Conservation (phyloP, 352 stramenopile species). For the Phytophthora nicotianae region DNA sequence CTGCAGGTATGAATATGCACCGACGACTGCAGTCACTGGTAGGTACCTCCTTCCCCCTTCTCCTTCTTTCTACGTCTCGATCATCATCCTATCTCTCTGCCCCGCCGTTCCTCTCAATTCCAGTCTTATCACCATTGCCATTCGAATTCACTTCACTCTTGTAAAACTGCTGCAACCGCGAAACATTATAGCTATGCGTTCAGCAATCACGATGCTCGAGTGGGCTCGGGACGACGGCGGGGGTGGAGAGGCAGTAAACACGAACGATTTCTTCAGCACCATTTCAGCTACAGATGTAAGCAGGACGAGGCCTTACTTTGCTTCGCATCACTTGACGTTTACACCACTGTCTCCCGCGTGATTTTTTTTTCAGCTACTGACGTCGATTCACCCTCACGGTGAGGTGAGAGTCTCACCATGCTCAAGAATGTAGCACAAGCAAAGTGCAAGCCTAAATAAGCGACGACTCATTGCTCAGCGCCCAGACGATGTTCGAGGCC, state of each 20-base stretch:
- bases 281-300: conserved; percentile 17
- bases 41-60: conserved; percentile 1
- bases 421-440: background rate
- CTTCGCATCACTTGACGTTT: background rate
- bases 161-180: background rate
- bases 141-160: conserved; percentile 2
- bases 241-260: conserved; percentile 7
- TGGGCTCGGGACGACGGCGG: background rate
- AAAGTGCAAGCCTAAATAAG: conserved; percentile 66
- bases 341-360: background rate
- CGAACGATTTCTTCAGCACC: conserved; percentile 10
- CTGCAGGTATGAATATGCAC: too few relatives aligned
- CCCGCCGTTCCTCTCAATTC: background rate
- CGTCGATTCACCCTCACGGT: conserved; percentile 4
- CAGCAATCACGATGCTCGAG: background rate
- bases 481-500: conserved; percentile 83
- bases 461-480: conserved; percentile 78
- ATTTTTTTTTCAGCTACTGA: conserved; percentile 10
- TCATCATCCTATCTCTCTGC: conserved; percentile 11
- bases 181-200: background rate
- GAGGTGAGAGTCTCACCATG: too few relatives aligned
- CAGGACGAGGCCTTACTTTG: background rate
- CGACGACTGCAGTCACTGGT: background rate
- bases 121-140: background rate
- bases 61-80: conserved; percentile 12